phyloP scores from a whole-genome alignment of 2,329 filamentous ascomycete species.

The Botrytis fragariae region DNA sequence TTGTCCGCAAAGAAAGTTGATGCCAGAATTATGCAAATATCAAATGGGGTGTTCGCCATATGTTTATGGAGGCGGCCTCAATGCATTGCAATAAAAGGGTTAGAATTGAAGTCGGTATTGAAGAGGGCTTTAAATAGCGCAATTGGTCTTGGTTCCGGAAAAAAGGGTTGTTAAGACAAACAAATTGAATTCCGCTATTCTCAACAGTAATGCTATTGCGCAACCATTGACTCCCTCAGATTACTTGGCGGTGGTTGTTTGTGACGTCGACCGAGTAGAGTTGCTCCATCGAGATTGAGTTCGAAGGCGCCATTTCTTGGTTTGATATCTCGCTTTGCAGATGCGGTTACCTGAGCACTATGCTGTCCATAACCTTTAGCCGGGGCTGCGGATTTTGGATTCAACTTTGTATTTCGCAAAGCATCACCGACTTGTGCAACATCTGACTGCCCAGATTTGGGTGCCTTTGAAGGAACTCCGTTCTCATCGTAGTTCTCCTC shows the following conservation, averaged over 20 bases:
- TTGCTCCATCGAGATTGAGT: constrained; percentile 86
- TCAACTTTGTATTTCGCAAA: constrained; percentile 78
- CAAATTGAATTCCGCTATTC: neutral
- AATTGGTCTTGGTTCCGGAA: neutral
- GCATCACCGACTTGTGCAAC: constrained; percentile 80
- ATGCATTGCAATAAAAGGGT: neutral
- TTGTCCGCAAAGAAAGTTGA: neutral
- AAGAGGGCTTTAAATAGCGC: neutral
- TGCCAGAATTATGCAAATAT: neutral
- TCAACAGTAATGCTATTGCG: constrained; percentile 23
- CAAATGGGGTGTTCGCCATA: neutral
- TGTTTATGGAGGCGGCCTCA: neutral
- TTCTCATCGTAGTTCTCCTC: constrained; percentile 58
- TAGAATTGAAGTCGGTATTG: neutral
- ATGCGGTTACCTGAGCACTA: constrained; percentile 76
- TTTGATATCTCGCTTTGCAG: constrained; percentile 75
- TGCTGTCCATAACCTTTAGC: constrained; percentile 82
- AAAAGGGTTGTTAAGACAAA: neutral
- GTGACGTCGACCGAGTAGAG: constrained; percentile 71
- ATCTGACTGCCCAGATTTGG: constrained; percentile 56
- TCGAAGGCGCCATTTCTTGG: constrained; percentile 82
- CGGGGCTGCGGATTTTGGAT: constrained; percentile 58
- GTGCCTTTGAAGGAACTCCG: constrained; percentile 60
- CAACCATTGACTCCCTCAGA: constrained; percentile 32
- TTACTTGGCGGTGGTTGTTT: constrained; percentile 45